phyloP scores from a whole-genome alignment of 1,284 basidiomycete species.

The Leccinum olivaceoglutinosum region DNA sequence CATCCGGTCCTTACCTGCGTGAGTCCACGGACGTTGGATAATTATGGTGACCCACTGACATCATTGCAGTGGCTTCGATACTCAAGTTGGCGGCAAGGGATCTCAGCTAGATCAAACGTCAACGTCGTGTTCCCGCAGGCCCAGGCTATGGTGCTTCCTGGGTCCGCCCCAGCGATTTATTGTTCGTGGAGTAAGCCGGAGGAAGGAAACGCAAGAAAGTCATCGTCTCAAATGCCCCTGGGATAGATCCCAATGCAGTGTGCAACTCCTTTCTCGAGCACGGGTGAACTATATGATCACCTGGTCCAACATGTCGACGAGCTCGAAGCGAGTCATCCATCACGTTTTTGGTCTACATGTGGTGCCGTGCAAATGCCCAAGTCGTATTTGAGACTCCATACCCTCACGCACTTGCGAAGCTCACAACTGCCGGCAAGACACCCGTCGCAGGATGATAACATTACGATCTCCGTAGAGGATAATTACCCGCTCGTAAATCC shows the following conservation, averaged over 20 bases:
- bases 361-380: conserved; percentile 41
- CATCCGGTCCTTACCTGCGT: conserved; percentile 82
- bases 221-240: conserved; percentile 68
- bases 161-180: conserved; percentile 67
- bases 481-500: conserved; percentile 56
- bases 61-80: conserved; percentile 58
- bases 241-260: conserved; percentile 53
- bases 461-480: conserved; percentile 55
- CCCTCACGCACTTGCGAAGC: conserved; percentile 68
- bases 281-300: conserved; percentile 65
- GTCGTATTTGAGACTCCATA: conserved; percentile 51
- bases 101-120: conserved; percentile 86
- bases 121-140: conserved; percentile 74
- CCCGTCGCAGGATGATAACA: conserved; percentile 61
- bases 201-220: conserved; percentile 48
- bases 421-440: conserved; percentile 47
- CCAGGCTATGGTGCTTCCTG: conserved; percentile 76
- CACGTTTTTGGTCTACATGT: conserved; percentile 68
- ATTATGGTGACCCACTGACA: conserved; percentile 9
- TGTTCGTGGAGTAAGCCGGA: conserved; percentile 71
- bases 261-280: conserved; percentile 39
- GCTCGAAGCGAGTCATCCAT: conserved; percentile 37
- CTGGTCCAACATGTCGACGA: conserved; percentile 51
- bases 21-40: conserved; percentile 23
- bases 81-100: conserved; percentile 88